Base-by-base conservation (phyloP, 176 grass and related monocot species). In the Avena insularis region DNA sequence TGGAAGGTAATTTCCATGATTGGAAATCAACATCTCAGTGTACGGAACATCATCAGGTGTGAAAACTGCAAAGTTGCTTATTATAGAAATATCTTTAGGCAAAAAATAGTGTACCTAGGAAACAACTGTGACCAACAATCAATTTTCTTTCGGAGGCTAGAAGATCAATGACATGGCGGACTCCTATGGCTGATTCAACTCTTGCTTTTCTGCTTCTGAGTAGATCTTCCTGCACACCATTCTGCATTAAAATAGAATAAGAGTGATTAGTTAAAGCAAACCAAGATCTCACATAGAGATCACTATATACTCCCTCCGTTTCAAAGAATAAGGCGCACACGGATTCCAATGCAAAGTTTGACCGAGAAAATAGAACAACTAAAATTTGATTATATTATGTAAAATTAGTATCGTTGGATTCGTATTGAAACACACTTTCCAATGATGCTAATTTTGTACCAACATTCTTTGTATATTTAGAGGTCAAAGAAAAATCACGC, bases 121-220 rank as follows among this genome's bases (percentile, higher is more conserved):
- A 89, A 86, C 93, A 98, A 85, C 94, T 96, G 70, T 98, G 96
- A 36, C 96, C 96, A 83, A 98, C 90, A 86, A 96, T 93, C 73
- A 98, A 82, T 79, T 94, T 98, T 67, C 69, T 89, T 82, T 92
- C 92, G 46, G 92, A 96, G 83, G 90, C 88, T 89, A 98, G 92
- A 89, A 98, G 93, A 90, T 96, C 93, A 59, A 98, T 95, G 54
- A 98, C 92, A 87, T 96, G 93, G 5, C 92, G 92, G 56, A 98
- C 86, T 86, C 96, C 96, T 75, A 98, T 83, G 77, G 93, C 92
- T 87, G 88, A 92, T 71, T 77, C 89, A 38, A 95, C 46, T 62
- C 40, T 92, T 91, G 82, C 71, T 89, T 93, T 84, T 54, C 74
- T 91, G 55, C 54, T 90, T 83, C 66, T 90, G n/a, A 78, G 85